A percentile compares a stretch with the other conserved stretches of the same genome.
phyloP scores from a whole-genome alignment of 306 rosid species.

The Vicia villosa region DNA sequence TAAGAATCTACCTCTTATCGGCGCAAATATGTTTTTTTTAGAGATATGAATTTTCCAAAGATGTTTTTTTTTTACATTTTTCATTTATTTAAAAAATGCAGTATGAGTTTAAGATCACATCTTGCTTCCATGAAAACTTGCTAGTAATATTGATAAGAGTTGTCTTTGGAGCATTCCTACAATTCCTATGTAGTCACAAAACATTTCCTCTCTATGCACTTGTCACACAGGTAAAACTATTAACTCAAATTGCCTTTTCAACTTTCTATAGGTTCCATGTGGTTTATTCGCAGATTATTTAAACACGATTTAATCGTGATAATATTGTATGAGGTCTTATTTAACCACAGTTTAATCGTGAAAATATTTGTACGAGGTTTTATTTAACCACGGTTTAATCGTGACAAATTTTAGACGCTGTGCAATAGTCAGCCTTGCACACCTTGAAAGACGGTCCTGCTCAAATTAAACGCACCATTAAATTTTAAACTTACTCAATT shows the following conservation, averaged over 20 bases:
- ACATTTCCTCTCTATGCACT: constrained; percentile 70
- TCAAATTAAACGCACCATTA: neutral
- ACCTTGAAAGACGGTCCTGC: too few species aligned
- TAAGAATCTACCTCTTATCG: constrained; percentile 22
- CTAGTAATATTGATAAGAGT: constrained; percentile 47
- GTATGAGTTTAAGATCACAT: constrained; percentile 54
- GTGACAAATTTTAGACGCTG: too few species aligned
- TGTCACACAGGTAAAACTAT: constrained; percentile 56
- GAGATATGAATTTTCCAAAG: neutral
- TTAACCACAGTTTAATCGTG: too few species aligned
- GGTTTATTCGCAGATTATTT: too few species aligned
- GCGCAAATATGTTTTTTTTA: neutral
- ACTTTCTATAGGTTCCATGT: too few species aligned
- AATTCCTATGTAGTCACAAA: constrained; percentile 62
- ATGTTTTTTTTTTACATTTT: neutral
- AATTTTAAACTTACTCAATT: neutral
- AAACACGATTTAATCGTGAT: too few species aligned
- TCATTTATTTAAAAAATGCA: constrained; percentile 25
- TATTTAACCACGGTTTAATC: too few species aligned
- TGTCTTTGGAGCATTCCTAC: constrained; percentile 54
- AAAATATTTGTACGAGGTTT: too few species aligned
- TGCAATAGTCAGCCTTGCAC: too few species aligned
- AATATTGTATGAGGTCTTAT: too few species aligned
- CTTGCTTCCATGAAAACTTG: constrained; percentile 69
- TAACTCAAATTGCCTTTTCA: neutral